These are phyloP conservation scores for Abrus pulchellus DNA, from an alignment of 306 rosid genomes.

Conservation along the genomic window DNA sequence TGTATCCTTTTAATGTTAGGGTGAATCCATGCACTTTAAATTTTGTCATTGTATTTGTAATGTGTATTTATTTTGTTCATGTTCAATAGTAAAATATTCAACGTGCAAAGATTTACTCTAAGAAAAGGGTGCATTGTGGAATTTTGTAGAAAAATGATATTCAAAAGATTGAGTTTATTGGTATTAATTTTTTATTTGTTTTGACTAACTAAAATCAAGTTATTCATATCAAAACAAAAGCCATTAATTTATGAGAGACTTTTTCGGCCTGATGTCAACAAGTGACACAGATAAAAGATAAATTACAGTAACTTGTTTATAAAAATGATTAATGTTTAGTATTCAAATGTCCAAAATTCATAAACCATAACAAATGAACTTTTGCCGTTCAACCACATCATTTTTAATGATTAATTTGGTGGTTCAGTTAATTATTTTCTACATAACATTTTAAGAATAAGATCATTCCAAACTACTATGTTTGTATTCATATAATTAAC, in stretches of 20 bases:
- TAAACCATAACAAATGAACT: background rate
- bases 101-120: background rate
- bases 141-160: background rate
- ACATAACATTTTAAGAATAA: background rate
- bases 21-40: background rate
- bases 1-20: no score
- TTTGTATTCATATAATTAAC: background rate
- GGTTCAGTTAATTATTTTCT: conserved; percentile 23
- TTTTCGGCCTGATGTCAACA: background rate
- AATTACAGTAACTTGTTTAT: background rate
- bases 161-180: conserved; percentile 7
- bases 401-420: background rate
- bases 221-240: background rate
- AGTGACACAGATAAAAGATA: background rate
- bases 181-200: background rate
- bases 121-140: background rate
- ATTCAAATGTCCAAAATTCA: background rate
- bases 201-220: background rate
- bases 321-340: background rate
- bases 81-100: background rate
- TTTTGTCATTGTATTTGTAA: background rate
- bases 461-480: conserved; percentile 15
- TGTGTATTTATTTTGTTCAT: conserved; percentile 9
- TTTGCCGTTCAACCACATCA: background rate
- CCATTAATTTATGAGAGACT: background rate